phyloP scores from a whole-genome alignment of 2,329 filamentous ascomycete species.

The Neobulgaria alba region DNA sequence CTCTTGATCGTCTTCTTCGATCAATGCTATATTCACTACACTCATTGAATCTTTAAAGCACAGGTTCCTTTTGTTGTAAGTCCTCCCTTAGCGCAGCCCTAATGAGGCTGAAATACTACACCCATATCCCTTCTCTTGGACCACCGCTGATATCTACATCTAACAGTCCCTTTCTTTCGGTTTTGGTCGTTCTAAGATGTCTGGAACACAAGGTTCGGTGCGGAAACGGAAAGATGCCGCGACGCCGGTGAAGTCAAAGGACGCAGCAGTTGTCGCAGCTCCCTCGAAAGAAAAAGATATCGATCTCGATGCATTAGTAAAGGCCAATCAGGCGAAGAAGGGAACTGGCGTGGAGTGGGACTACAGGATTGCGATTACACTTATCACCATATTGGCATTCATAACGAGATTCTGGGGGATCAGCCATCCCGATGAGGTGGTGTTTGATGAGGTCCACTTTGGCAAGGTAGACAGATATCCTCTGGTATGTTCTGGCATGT shows the following conservation, averaged over 20 bases:
- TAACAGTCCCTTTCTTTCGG: constrained; percentile 12
- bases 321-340: constrained; percentile 32
- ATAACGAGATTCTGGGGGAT: constrained; percentile 94
- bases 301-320: constrained; percentile 44
- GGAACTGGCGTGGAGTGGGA: constrained; percentile 59
- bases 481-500: background rate
- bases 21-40: constrained; percentile 23
- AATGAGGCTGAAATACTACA: too few relatives aligned
- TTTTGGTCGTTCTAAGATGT: constrained; percentile 21
- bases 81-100: background rate
- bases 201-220: constrained; percentile 25
- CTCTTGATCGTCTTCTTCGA: constrained; percentile 19
- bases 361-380: constrained; percentile 67
- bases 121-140: constrained; percentile 4
- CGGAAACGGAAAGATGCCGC: constrained; percentile 36
- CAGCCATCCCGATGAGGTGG: constrained; percentile 88
- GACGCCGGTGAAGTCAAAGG: constrained; percentile 41
- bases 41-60: constrained; percentile 13
- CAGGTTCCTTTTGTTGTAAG: constrained; percentile 9
- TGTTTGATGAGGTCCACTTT: constrained; percentile 99
- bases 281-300: constrained; percentile 27
- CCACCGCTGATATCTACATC: constrained; percentile 15
- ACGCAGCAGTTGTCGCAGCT: constrained; percentile 27
- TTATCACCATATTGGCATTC: constrained; percentile 81
- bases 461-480: constrained; percentile 80